These are phyloP conservation scores for Aspergillus wentii DNA, from an alignment of 495 filamentous ascomycete genomes.

Conservation along the genomic window DNA sequence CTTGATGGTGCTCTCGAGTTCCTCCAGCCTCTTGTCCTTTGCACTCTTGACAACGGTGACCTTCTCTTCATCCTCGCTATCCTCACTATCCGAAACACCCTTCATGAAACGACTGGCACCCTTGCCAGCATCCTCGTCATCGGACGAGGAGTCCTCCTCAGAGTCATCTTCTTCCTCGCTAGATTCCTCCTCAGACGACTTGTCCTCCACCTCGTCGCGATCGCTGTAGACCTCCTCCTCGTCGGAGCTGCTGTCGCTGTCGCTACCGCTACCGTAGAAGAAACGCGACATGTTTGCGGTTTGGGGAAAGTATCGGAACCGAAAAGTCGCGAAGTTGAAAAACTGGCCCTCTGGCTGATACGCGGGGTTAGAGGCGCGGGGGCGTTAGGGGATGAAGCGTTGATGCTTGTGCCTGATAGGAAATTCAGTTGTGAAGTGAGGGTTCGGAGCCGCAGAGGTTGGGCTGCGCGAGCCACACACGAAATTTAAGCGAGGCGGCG, in stretches of 20 bases:
- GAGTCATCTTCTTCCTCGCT: slow-evolving; percentile 58
- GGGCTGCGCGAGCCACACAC: slow-evolving; percentile 40
- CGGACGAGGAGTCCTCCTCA: slow-evolving; percentile 55
- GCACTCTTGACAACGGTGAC: slow-evolving; percentile 88
- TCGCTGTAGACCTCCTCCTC: slow-evolving; percentile 89
- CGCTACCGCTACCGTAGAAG: slow-evolving; percentile 90
- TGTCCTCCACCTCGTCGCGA: slow-evolving; percentile 59
- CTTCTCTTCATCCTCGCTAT: slow-evolving; percentile 76
- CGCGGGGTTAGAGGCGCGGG: too few species aligned
- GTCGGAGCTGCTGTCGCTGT: slow-evolving; percentile 66
- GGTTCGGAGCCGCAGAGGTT: slow-evolving; percentile 32
- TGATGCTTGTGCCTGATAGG: slow-evolving; percentile 12
- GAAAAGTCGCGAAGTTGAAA: too few species aligned
- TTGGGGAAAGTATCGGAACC: too few species aligned
- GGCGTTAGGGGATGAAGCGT: slow-evolving; percentile 3
- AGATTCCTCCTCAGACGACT: slow-evolving; percentile 76
- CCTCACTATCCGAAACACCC: slow-evolving; percentile 71
- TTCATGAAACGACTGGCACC: slow-evolving; percentile 79
- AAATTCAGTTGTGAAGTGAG: slow-evolving; percentile 32
- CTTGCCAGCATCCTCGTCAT: slow-evolving; percentile 58
- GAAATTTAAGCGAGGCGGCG: slow-evolving; percentile 49
- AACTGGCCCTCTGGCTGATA: too few species aligned
- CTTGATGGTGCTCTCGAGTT: slow-evolving; percentile 82
- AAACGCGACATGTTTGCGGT: slow-evolving; percentile 71
- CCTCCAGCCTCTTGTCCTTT: slow-evolving; percentile 94